A percentile compares a stretch with the other conserved stretches of the same genome.
These are phyloP conservation scores for Phycomyces blakesleeanus DNA, from an alignment of 192 early-diverging fungal species.

Conservation along the genomic window DNA sequence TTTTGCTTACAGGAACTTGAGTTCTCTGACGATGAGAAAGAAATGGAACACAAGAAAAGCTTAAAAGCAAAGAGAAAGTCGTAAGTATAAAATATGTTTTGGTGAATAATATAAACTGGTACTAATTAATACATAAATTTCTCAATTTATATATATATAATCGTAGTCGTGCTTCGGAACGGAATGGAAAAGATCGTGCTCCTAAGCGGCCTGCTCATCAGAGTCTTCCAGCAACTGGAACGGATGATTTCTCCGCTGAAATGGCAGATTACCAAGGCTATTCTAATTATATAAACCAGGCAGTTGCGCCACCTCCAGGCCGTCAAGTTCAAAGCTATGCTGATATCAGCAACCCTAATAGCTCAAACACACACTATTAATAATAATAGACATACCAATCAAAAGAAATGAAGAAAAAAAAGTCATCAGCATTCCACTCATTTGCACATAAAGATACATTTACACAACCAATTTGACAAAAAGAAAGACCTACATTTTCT, in stretches of 20 bases:
- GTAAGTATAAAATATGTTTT: conserved; percentile 13
- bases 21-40: conserved; percentile 95
- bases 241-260: conserved; percentile 5
- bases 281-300: not conserved
- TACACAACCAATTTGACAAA: no score
- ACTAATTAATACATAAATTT: conserved; percentile 11
- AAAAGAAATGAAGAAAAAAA: no score
- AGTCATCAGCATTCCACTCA: no score
- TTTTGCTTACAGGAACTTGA: conserved; percentile 60
- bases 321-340: conserved; percentile 17
- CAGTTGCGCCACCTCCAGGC: conserved; percentile 6
- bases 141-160: no score
- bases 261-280: conserved; percentile 8
- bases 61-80: conserved; percentile 45
- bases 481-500: no score
- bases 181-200: not conserved
- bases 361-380: not conserved
- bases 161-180: not conserved
- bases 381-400: not conserved
- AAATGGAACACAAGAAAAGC: conserved; percentile 52
- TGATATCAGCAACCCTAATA: not conserved
- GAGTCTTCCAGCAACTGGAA: not conserved
- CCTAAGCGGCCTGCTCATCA: not conserved
- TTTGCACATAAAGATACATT: no score
- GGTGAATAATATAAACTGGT: not conserved